Base-by-base conservation (phyloP, 2,329 filamentous ascomycete species). In the Penicillium sp. region DNA sequence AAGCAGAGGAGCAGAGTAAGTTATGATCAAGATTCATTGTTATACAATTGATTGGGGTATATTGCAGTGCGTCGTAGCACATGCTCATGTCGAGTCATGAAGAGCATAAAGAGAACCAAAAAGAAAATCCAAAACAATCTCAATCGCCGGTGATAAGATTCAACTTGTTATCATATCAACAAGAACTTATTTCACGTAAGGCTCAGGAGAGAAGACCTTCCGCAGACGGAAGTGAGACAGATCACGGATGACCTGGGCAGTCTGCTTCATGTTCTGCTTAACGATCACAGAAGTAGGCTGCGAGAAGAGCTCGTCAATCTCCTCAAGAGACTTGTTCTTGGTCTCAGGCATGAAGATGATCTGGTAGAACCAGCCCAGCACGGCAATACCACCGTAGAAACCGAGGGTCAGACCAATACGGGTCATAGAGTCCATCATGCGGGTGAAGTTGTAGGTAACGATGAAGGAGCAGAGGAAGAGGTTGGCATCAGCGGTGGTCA, bases 261-360 rank as follows among this genome's bases (percentile, higher is more conserved):
- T 75, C 62, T 76, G 80, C 57, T 70, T 73, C 22, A 77, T 14
- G 66, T 89, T 89, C 75, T 87, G 79, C 56, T 75, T 77, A 0
- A 90, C 86, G 45, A 90, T 79, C 45, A 87, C 81, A 43, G 77
- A 75, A 0, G 87, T 90, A 0, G 87, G 86, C 59, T 82, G 79
- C 49, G 82, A 79, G 69, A 90, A 90, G 21, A 90, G 77, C 37
- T 84, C 75, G 58, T 90, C 87, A 57, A 90, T 90, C 73, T 90
- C 88, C 73, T 90, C 88, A 0, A 90, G 81, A 2, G 83, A 83
- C 71, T 82, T 82, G 70, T 87, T 84, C 78, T 90, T 90, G 3
- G 87, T 90, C 77, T 90, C 87, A 0, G 86, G 87, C 88, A 90
- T 90, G 75, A 90, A 90, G 49, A 90, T 70, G 47, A 90, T 78